Evolutionary conservation across 225 moss, liverwort and hornwort genomes (phyloP).

Genomic region (Asterella californica): DNA sequence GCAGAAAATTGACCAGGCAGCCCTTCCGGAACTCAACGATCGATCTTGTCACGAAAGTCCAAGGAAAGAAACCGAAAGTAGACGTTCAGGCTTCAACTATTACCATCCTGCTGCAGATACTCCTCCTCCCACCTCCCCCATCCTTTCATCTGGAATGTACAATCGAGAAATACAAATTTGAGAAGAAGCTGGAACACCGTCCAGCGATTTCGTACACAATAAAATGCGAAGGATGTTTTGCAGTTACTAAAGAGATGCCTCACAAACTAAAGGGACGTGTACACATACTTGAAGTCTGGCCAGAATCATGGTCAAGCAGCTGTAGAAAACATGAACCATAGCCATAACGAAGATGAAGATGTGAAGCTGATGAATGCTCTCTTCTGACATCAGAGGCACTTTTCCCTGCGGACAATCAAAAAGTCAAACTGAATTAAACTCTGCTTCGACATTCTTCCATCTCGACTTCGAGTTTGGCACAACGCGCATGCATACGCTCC

Average conservation of each 20-base stretch:
- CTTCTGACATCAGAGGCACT: conserved; percentile 50
- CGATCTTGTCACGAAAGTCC: not conserved
- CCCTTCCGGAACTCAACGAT: not conserved
- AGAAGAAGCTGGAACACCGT: not conserved
- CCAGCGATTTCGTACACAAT: not conserved
- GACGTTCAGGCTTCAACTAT: not conserved
- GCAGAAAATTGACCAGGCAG: not conserved
- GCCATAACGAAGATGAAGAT: conserved; percentile 72
- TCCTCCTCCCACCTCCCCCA: conserved; percentile 61
- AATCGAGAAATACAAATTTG: not conserved
- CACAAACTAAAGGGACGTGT: not conserved
- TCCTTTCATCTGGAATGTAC: conserved; percentile 39
- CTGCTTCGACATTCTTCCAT: not conserved
- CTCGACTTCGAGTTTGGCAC: no score
- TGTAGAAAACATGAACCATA: conserved; percentile 59
- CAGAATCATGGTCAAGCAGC: conserved; percentile 64
- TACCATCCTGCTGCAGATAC: conserved; percentile 39
- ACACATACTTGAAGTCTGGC: conserved; percentile 55
- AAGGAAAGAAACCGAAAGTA: not conserved
- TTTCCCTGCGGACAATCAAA: conserved; percentile 38
- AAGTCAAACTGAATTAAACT: not conserved
- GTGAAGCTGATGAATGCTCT: conserved; percentile 69
- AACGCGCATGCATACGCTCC: not conserved
- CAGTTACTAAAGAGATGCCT: not conserved
- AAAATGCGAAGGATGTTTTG: not conserved